A percentile compares a stretch with the other conserved stretches of the same genome.
Evolutionary conservation across 495 filamentous ascomycete genomes (phyloP).

Genomic region (Cercophora newfieldiana): DNA sequence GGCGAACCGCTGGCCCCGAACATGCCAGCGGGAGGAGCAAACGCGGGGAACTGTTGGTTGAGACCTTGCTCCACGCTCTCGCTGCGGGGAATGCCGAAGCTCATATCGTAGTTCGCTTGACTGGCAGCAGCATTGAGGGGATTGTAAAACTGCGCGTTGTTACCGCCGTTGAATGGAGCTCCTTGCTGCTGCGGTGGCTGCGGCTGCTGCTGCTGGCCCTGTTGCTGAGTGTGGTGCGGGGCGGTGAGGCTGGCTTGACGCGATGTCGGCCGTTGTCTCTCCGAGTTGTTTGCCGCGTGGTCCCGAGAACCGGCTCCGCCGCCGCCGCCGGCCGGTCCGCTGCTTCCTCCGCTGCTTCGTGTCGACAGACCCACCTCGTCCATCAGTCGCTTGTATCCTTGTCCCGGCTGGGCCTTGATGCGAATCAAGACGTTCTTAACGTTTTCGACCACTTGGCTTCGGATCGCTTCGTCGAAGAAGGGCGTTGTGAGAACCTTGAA

Average conservation of each 20-base stretch:
- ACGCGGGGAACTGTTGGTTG: constrained; percentile 52
- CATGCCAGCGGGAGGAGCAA: constrained; percentile 51
- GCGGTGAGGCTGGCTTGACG: constrained; percentile 49
- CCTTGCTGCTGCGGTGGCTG: constrained; percentile 32
- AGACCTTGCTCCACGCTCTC: constrained; percentile 58
- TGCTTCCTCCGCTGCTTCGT: constrained; percentile 37
- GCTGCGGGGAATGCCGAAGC: constrained; percentile 53
- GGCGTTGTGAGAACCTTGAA: constrained; percentile 98
- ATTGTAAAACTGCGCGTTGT: constrained; percentile 45
- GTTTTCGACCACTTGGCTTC: constrained; percentile 82
- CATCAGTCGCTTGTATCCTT: constrained; percentile 98
- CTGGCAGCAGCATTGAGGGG: constrained; percentile 36
- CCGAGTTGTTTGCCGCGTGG: constrained; percentile 44
- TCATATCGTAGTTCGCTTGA: constrained; percentile 46
- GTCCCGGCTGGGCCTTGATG: constrained; percentile 88
- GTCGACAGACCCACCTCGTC: constrained; percentile 88
- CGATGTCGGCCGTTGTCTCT: constrained; percentile 56
- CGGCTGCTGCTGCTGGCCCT: constrained; percentile 26
- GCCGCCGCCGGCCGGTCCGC: constrained; percentile 15
- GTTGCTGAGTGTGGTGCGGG: constrained; percentile 30
- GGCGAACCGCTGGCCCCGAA: constrained; percentile 50
- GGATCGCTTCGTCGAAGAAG: constrained; percentile 92
- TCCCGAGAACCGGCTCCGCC: constrained; percentile 44
- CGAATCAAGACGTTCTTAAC: constrained; percentile 85
- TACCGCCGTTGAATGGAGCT: constrained; percentile 24